Percentiles rank a stretch among this genome's conserved stretches.
phyloP scores from a whole-genome alignment of 2,329 filamentous ascomycete genomes.

The Juglanconis sp. region DNA sequence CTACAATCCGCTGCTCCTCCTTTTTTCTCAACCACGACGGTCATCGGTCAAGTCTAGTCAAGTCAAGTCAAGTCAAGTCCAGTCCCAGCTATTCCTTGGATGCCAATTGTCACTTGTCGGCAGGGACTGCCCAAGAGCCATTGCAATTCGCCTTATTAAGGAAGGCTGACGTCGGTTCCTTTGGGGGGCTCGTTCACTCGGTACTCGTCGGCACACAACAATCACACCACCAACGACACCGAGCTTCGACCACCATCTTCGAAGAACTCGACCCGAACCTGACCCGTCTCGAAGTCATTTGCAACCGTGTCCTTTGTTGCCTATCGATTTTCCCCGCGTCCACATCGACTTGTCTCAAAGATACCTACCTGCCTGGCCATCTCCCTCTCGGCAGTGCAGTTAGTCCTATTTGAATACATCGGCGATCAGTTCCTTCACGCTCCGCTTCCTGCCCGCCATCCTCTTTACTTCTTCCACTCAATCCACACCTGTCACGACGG shows the following conservation, averaged over 20 bases:
- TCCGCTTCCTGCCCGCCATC: not conserved
- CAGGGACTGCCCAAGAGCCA: not conserved
- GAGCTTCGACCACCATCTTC: constrained; percentile 11
- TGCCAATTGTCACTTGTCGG: constrained; percentile 8
- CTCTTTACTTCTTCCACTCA: not conserved
- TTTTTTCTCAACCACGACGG: constrained; percentile 17
- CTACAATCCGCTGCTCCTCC: not conserved
- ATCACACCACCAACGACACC: constrained; percentile 1
- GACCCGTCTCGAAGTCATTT: constrained; percentile 15
- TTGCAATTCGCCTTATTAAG: no score
- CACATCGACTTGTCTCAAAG: not conserved
- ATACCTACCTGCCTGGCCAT: not conserved
- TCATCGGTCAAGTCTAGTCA: constrained; percentile 9
- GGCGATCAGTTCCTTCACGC: not conserved
- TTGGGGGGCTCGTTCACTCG: constrained; percentile 3
- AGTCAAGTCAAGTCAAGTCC: not conserved
- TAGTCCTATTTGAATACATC: constrained; percentile 2
- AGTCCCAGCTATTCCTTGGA: not conserved
- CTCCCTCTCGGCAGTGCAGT: not conserved
- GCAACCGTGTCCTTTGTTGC: constrained; percentile 9
- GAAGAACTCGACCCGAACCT: constrained; percentile 10
- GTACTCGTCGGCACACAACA: constrained; percentile 10
- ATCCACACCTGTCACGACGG: not conserved
- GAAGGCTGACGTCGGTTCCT: constrained; percentile 12
- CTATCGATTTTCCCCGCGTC: not conserved